Percentiles rank a stretch among this genome's conserved stretches.
These are phyloP conservation scores for Blechomonas ayalai DNA, from an alignment of 208 protist species.

Conservation along the genomic window DNA sequence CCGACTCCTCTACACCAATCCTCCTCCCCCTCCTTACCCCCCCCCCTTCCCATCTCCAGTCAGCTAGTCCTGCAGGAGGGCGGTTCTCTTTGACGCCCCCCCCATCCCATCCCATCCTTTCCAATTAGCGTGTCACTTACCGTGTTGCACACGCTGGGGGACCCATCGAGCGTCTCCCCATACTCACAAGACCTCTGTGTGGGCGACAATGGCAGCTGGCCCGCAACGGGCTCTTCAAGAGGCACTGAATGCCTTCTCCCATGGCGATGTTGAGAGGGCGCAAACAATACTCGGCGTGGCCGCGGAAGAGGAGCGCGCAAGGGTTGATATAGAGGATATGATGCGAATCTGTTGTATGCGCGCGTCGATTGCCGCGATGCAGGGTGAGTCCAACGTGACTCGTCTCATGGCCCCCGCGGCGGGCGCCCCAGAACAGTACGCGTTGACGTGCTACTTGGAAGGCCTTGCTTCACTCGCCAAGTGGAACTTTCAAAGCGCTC, in stretches of 20 bases:
- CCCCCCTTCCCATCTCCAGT: no score
- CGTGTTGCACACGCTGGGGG: no score
- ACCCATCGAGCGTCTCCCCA: no score
- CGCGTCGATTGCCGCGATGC: conserved; percentile 70
- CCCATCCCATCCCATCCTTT: no score
- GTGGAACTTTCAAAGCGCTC: conserved; percentile 39
- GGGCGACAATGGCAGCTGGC: no score
- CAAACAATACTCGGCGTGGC: conserved; percentile 36
- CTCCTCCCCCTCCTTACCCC: no score
- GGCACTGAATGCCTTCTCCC: conserved; percentile 42
- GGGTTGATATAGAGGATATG: conserved; percentile 27
- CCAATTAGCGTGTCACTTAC: no score
- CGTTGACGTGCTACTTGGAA: conserved; percentile 56
- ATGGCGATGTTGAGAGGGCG: conserved; percentile 38
- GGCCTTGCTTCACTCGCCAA: conserved; percentile 64
- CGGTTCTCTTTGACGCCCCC: no score
- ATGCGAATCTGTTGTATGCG: conserved; percentile 61
- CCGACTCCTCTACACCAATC: no score
- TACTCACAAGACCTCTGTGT: no score
- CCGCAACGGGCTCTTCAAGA: conserved; percentile 19
- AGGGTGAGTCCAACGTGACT: conserved; percentile 30
- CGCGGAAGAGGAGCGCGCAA: conserved; percentile 9
- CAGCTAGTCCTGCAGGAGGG: no score
- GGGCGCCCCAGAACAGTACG: conserved; percentile 9
- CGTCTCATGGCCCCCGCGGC: conserved; percentile 14